A percentile compares a stretch with the other conserved stretches of the same genome.
These are phyloP conservation scores for Hamamelis virginiana DNA, from an alignment of 164 flowering plant genomes.

Conservation along the genomic window DNA sequence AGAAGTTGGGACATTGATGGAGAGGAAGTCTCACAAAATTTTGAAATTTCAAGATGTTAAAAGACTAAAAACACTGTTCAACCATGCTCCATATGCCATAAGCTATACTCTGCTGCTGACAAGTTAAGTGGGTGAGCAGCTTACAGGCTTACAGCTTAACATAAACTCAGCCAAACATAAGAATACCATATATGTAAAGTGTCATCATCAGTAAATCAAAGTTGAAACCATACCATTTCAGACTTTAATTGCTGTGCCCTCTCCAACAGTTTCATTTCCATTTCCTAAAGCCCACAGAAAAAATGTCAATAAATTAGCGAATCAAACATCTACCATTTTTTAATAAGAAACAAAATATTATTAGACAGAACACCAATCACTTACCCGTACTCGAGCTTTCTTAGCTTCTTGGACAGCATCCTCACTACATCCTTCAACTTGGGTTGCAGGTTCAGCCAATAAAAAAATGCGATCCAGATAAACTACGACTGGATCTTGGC, in stretches of 20 bases:
- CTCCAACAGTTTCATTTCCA: conserved; percentile 87
- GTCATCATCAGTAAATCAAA: not conserved
- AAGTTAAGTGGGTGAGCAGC: not conserved
- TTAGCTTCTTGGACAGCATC: conserved; percentile 91
- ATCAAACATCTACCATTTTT: not conserved
- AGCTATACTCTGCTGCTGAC: not conserved
- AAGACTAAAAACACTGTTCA: not conserved
- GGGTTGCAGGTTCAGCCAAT: conserved; percentile 88
- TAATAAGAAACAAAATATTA: not conserved
- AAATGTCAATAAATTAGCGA: conserved; percentile 3
- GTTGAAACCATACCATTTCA: conserved; percentile 62
- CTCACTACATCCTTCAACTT: conserved; percentile 76
- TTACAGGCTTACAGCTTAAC: not conserved
- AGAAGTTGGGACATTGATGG: not conserved
- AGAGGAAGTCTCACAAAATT: not conserved
- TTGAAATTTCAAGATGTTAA: not conserved
- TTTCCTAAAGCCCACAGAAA: conserved; percentile 48
- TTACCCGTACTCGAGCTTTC: conserved; percentile 72
- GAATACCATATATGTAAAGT: not conserved
- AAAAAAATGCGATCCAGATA: conserved; percentile 83
- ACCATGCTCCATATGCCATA: not conserved
- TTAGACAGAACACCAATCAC: conserved; percentile 11
- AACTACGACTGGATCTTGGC: conserved; percentile 96
- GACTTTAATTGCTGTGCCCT: conserved; percentile 50
- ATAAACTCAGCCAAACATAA: not conserved